A percentile compares a stretch with the other conserved stretches of the same genome.
phyloP scores from a whole-genome alignment of 2,329 filamentous ascomycete genomes.

The Tolypocladium endophyticum region DNA sequence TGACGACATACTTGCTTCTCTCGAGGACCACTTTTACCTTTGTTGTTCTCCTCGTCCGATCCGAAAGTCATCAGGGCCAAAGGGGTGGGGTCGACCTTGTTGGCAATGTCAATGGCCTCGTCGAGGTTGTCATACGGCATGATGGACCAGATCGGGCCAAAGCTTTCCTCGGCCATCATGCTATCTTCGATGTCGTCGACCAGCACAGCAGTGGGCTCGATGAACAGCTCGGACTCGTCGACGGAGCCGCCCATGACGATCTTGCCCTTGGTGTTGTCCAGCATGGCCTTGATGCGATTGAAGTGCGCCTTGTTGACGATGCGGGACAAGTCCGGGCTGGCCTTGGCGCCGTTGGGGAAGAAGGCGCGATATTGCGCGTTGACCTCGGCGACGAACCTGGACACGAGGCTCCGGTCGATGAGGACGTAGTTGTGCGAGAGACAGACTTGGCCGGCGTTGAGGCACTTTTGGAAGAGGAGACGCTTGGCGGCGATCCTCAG shows the following conservation, averaged over 20 bases:
- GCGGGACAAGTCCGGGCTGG: conserved; percentile 66
- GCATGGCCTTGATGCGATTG: conserved; percentile 75
- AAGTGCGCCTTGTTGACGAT: conserved; percentile 78
- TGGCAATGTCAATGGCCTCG: conserved; percentile 73
- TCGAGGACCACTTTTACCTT: conserved; percentile 39
- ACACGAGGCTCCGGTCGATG: conserved; percentile 63
- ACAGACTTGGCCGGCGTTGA: conserved; percentile 86
- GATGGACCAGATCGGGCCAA: conserved; percentile 85
- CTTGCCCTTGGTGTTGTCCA: conserved; percentile 74
- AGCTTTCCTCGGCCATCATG: conserved; percentile 75
- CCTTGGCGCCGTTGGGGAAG: conserved; percentile 71
- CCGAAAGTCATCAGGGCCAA: conserved; percentile 81
- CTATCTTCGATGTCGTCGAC: conserved; percentile 62
- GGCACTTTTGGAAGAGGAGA: conserved; percentile 77
- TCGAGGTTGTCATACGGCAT: conserved; percentile 71
- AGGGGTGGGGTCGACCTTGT: conserved; percentile 72
- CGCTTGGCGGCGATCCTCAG: conserved; percentile 70
- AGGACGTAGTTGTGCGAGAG: conserved; percentile 88
- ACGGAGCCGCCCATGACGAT: conserved; percentile 79
- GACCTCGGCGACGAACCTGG: conserved; percentile 63
- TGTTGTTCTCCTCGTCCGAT: conserved; percentile 64
- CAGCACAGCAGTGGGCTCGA: conserved; percentile 87
- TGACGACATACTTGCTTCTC: neutral
- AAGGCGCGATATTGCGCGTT: conserved; percentile 63
- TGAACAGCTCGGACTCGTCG: conserved; percentile 71